These are phyloP conservation scores for Xylaria polymorpha DNA, from an alignment of 2,329 filamentous ascomycete species.

Conservation along the genomic window DNA sequence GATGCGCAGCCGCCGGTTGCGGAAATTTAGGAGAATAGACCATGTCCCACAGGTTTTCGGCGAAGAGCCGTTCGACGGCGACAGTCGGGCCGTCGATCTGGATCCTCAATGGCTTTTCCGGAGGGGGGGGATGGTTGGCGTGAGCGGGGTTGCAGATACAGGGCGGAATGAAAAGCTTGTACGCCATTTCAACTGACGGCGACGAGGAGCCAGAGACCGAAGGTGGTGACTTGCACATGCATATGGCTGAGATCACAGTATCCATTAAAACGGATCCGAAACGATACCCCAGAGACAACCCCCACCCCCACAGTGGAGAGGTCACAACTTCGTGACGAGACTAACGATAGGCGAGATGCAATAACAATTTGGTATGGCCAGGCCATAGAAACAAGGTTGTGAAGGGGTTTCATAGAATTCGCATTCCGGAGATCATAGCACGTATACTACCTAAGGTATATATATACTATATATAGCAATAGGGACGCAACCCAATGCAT, in stretches of 20 bases:
- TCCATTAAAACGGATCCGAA: constrained; percentile 16
- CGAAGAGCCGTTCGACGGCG: constrained; percentile 38
- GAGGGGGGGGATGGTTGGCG: constrained; percentile 23
- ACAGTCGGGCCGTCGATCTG: constrained; percentile 38
- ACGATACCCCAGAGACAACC: constrained; percentile 12
- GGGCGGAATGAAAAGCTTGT: constrained; percentile 26
- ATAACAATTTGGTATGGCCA: background rate
- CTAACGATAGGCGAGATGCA: background rate
- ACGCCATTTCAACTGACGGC: constrained; percentile 18
- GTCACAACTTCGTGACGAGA: background rate
- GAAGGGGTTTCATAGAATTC: background rate
- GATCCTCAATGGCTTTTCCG: constrained; percentile 36
- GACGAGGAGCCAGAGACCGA: constrained; percentile 6
- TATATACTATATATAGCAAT: background rate
- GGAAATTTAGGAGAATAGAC: constrained; percentile 20
- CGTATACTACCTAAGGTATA: background rate
- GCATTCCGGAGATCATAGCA: background rate
- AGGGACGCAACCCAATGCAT: background rate
- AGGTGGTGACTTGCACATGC: too few species aligned
- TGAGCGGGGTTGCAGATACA: constrained; percentile 33
- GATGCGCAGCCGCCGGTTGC: constrained; percentile 19
- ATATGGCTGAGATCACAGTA: background rate
- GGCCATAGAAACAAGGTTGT: background rate
- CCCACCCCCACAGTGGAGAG: background rate
- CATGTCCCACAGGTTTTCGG: constrained; percentile 33